These are phyloP conservation scores for Rubia yunnanensis DNA, from an alignment of 257 asterid species.

Conservation along the genomic window DNA sequence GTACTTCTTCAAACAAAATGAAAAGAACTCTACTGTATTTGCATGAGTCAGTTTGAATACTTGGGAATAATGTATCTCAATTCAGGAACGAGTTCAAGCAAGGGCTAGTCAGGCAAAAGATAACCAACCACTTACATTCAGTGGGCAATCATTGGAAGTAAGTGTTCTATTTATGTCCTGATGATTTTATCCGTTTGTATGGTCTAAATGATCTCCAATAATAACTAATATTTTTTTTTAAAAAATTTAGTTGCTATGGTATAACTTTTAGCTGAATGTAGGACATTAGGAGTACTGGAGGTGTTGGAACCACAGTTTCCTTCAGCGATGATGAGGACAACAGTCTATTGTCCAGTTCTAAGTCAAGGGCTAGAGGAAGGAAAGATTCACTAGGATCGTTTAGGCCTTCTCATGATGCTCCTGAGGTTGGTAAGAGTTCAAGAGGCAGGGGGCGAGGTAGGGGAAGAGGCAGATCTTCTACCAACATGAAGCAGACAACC, in stretches of 20 bases:
- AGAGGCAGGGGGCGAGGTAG: constrained; percentile 87
- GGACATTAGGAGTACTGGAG: constrained; percentile 42
- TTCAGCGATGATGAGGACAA: constrained; percentile 88
- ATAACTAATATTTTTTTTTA: neutral
- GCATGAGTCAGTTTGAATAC: neutral
- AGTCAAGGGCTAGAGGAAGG: constrained; percentile 46
- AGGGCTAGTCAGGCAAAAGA: constrained; percentile 52
- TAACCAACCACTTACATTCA: constrained; percentile 40
- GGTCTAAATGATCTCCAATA: constrained; percentile 7
- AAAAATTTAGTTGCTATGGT: neutral
- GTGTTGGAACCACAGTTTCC: constrained; percentile 45
- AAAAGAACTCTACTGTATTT: neutral
- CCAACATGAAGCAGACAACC: constrained; percentile 77
- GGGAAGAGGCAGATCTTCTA: constrained; percentile 70
- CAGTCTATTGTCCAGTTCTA: constrained; percentile 41
- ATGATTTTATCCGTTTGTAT: constrained; percentile 9
- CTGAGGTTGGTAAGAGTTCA: constrained; percentile 53
- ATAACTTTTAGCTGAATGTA: constrained; percentile 13
- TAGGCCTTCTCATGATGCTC: constrained; percentile 45
- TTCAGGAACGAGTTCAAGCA: constrained; percentile 76
- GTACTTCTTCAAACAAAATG: neutral
- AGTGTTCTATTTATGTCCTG: constrained; percentile 14
- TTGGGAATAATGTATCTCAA: neutral
- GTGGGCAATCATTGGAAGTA: constrained; percentile 61
- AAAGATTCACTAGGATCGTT: constrained; percentile 54